phyloP scores from a whole-genome alignment of 2,329 filamentous ascomycete species.

The Aspergillus pseudotamarii region DNA sequence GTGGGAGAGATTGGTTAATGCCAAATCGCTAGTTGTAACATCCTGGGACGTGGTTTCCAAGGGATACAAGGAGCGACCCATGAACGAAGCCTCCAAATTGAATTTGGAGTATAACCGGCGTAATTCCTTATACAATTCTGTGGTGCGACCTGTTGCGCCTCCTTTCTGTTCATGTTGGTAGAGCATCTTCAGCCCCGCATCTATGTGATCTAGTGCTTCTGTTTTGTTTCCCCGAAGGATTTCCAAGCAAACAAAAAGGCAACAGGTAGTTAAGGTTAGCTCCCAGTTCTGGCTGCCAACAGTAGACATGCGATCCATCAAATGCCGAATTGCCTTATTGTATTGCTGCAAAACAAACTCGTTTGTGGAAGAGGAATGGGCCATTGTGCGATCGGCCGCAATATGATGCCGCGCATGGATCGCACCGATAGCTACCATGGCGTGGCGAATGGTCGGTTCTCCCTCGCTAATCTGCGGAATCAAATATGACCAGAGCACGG shows the following conservation, averaged over 20 bases:
- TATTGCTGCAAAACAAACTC: conserved; percentile 52
- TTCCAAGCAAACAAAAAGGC: conserved; percentile 23
- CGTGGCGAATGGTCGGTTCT: conserved; percentile 54
- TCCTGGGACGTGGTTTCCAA: not conserved
- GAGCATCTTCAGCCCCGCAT: conserved; percentile 23
- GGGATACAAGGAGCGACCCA: not conserved
- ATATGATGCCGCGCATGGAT: conserved; percentile 36
- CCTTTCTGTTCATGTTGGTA: conserved; percentile 1
- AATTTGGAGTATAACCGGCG: conserved; percentile 1
- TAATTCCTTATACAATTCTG: conserved; percentile 16
- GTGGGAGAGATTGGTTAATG: not conserved
- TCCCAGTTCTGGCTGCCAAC: conserved; percentile 2
- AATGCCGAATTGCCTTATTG: conserved; percentile 49
- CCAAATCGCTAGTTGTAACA: not conserved
- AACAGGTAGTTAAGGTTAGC: conserved; percentile 20
- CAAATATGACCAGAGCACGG: conserved; percentile 35
- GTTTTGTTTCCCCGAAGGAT: conserved; percentile 19
- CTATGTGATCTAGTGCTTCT: conserved; percentile 22
- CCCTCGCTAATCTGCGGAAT: conserved; percentile 51
- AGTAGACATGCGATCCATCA: conserved; percentile 34
- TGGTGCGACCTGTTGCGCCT: not conserved
- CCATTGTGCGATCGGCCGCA: conserved; percentile 2
- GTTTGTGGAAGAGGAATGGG: not conserved
- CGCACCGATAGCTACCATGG: conserved; percentile 54
- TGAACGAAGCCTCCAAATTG: conserved; percentile 4